Base-by-base conservation (phyloP, 1,284 basidiomycete genomes). In the Boletellus deceptivus region DNA sequence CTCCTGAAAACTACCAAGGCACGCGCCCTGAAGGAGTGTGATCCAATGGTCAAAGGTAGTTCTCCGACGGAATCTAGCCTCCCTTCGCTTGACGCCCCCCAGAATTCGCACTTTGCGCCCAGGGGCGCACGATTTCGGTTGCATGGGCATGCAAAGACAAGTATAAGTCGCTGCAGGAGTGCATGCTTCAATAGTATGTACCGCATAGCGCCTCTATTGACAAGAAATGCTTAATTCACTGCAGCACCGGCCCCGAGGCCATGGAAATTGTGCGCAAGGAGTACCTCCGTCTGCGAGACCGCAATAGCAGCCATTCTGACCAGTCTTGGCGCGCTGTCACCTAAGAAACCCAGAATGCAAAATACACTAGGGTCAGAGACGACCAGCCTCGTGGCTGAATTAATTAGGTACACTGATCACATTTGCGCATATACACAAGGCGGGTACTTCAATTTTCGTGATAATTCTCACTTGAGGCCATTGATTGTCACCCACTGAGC, bases 91-190 rank as follows among this genome's bases (percentile, higher is more conserved):
- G 46, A 60, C 41, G 31, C 39, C 47, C 20, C 37, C 8, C 64
- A 95, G 93, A 80, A 34, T 96, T 95, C 63, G 92, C 92, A 18
- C 78, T 83, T 18, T 96, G 93, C 67, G 84, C 89, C 1, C 76
- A 79, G 41, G 91, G 91, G 7, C 81, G 92, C 16, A 91, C 88
- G 2, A 72, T 96, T 52, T 88, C 91, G 3, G 83, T 93, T 22
- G 86, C 86, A 10, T 96, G 92, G 86, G 80, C 83, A 29, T 96
- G 93, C 65, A 82, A 78, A 62, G 73, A 74, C 24, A 78, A 86
- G 61, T 79, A 91, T 54, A 86, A 82, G 61, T 73, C 70, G 11
- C 77, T 95, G 52, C 89, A 93, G 61, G 76, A 81, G 3, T 96
- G 93, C 66, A 86, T 95, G 79, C 66, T 84, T 37, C 83, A 86